These are phyloP conservation scores for Eruca vesicaria DNA, from an alignment of 441 rosid species.

Conservation along the genomic window DNA sequence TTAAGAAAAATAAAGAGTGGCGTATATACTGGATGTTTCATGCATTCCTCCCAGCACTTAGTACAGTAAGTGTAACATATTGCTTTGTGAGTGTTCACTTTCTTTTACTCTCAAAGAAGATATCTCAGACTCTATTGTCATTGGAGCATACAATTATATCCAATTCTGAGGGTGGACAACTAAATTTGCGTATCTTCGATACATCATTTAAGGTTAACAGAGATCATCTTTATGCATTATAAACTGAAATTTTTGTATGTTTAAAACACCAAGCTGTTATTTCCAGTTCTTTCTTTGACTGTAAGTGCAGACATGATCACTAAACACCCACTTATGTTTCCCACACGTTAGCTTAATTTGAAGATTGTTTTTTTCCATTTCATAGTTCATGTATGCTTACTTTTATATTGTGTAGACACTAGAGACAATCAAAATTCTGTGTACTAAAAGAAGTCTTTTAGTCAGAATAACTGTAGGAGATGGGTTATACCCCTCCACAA, in stretches of 20 bases:
- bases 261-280: too few species aligned
- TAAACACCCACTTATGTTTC: conserved; percentile 68
- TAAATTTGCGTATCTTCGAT: too few species aligned
- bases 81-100: not conserved
- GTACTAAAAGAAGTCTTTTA: conserved; percentile 78
- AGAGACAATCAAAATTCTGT: conserved; percentile 63
- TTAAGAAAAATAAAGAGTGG: too few species aligned
- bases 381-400: not conserved
- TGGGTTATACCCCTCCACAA: too few species aligned
- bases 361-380: not conserved
- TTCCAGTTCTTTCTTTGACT: too few species aligned
- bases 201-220: too few species aligned
- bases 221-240: too few species aligned
- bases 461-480: too few species aligned
- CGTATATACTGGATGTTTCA: not conserved
- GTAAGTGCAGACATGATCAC: too few species aligned
- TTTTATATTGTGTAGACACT: conserved; percentile 50
- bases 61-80: too few species aligned
- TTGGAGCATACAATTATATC: not conserved
- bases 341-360: conserved; percentile 58
- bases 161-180: not conserved
- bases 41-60: not conserved
- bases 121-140: not conserved
- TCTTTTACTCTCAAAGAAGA: not conserved
- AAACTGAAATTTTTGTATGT: too few species aligned